These are phyloP conservation scores for Tanacetum coccineum DNA, from an alignment of 129 eudicot genomes.

Conservation along the genomic window DNA sequence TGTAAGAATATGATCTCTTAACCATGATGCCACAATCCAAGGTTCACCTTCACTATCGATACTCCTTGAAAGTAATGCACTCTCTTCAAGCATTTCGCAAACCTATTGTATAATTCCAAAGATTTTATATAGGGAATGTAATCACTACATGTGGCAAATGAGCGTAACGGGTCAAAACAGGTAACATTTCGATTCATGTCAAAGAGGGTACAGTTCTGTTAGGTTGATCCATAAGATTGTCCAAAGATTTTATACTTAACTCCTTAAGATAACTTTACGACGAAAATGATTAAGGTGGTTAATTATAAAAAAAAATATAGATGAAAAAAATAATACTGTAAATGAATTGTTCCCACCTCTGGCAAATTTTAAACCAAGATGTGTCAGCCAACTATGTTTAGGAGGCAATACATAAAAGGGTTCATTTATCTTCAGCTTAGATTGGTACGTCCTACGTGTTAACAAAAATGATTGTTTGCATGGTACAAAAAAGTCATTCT, in stretches of 20 bases:
- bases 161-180: no score
- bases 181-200: no score
- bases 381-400: background rate
- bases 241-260: no score
- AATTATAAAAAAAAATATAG: no score
- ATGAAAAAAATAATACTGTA: no score
- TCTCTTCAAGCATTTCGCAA: slow-evolving; percentile 82
- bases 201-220: no score
- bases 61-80: slow-evolving; percentile 53
- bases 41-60: slow-evolving; percentile 55
- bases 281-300: no score
- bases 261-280: no score
- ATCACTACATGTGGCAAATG: background rate
- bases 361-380: background rate
- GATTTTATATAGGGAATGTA: background rate
- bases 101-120: slow-evolving; percentile 10
- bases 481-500: background rate
- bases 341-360: background rate
- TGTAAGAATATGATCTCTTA: slow-evolving; percentile 79
- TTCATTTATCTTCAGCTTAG: background rate
- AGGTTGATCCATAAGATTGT: no score
- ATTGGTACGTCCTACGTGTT: background rate
- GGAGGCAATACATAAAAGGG: background rate
- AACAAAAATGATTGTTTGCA: background rate
- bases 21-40: slow-evolving; percentile 88